phyloP scores from a whole-genome alignment of 257 asterid genomes.

The Rehmannia glutinosa region DNA sequence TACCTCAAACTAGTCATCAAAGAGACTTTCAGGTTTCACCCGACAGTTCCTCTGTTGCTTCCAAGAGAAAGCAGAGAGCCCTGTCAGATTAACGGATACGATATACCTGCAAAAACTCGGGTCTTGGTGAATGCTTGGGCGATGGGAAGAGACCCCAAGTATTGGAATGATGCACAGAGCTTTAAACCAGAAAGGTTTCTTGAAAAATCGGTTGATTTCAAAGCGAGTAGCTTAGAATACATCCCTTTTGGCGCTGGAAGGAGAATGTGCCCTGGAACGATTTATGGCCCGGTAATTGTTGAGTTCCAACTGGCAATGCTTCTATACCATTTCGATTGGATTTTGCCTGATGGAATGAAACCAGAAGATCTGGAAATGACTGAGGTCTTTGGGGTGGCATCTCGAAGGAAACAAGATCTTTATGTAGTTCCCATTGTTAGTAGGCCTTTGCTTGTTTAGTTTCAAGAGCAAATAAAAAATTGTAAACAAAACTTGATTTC shows the following conservation, averaged over 20 bases:
- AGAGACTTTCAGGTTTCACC: constrained; percentile 11
- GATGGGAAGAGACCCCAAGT: constrained; percentile 7
- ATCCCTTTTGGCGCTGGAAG: too few relatives aligned
- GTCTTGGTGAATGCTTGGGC: constrained; percentile 15
- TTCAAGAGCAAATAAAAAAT: too few relatives aligned
- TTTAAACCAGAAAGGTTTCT: too few relatives aligned
- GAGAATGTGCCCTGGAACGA: too few relatives aligned
- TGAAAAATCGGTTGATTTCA: too few relatives aligned
- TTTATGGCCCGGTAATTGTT: background rate
- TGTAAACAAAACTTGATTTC: too few relatives aligned
- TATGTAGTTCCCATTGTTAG: background rate
- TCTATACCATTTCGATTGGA: constrained; percentile 18
- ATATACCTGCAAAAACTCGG: constrained; percentile 1
- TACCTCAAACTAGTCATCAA: too few relatives aligned
- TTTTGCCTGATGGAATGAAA: constrained; percentile 5
- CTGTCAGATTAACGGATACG: background rate
- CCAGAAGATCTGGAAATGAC: constrained; percentile 13
- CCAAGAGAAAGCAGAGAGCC: background rate
- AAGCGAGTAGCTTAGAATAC: too few relatives aligned
- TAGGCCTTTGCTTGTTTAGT: background rate
- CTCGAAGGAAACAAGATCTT: background rate
- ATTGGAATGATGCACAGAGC: too few relatives aligned
- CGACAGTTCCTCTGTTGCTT: background rate
- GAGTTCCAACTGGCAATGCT: constrained; percentile 4
- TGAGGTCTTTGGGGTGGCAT: background rate